Evolutionary conservation across 257 asterid species (phyloP).

Genomic region (Dorcoceras hygrometricum): DNA sequence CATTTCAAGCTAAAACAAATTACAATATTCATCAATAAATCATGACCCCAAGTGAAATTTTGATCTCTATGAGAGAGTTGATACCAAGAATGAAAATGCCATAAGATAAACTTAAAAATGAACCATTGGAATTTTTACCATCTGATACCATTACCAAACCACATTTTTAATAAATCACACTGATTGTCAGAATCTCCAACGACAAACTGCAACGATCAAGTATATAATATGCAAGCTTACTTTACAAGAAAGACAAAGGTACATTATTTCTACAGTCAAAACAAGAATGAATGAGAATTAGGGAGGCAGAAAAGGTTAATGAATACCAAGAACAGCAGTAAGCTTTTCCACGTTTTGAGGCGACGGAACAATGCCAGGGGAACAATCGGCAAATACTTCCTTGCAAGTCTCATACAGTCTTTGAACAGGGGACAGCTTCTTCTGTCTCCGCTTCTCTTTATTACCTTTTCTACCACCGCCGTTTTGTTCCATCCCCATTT

Average conservation of each 20-base stretch:
- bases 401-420: constrained; percentile 68
- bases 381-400: constrained; percentile 76
- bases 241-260: too few species aligned
- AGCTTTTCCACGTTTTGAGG: constrained; percentile 63
- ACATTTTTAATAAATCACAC: too few species aligned
- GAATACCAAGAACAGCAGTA: constrained; percentile 63
- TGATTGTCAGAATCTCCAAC: neutral
- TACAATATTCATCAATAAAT: neutral
- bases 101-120: neutral
- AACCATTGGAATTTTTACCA: too few species aligned
- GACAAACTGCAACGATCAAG: neutral
- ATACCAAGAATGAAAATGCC: constrained; percentile 12
- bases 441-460: constrained; percentile 41
- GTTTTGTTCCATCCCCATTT: constrained; percentile 64
- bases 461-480: constrained; percentile 47
- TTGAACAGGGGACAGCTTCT: constrained; percentile 51
- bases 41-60: neutral
- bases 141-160: too few species aligned
- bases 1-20: neutral
- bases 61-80: constrained; percentile 17
- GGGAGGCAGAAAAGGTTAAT: neutral
- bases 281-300: neutral
- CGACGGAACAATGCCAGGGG: constrained; percentile 77
- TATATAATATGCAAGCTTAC: neutral
- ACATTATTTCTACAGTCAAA: neutral